Conservation (phyloP, 305 asterid genomes). For the Fraxinus nigra region DNA sequence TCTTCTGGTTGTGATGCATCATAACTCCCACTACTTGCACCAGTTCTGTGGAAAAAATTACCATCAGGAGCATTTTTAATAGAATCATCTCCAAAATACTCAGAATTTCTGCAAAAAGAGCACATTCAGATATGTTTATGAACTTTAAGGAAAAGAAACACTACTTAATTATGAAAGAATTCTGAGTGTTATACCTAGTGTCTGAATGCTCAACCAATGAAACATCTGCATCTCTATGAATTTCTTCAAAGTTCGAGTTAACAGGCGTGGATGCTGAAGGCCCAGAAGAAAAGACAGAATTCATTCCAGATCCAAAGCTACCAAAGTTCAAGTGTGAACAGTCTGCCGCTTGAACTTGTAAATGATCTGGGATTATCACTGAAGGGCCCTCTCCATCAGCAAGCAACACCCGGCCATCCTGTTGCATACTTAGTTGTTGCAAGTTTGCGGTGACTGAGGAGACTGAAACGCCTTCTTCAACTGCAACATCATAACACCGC, state of each 20-base stretch:
- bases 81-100: conserved; percentile 71
- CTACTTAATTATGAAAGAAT: background rate
- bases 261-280: conserved; percentile 49
- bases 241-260: conserved; percentile 50
- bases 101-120: conserved; percentile 56
- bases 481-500: conserved; percentile 42
- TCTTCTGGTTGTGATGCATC: conserved; percentile 70
- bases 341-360: conserved; percentile 75
- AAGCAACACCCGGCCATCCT: conserved; percentile 46
- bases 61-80: conserved; percentile 63
- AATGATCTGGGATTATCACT: conserved; percentile 79
- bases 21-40: conserved; percentile 49
- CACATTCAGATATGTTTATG: conserved; percentile 9
- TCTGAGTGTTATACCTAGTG: conserved; percentile 42
- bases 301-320: conserved; percentile 59
- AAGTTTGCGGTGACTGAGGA: conserved; percentile 62
- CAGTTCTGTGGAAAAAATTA: conserved; percentile 61
- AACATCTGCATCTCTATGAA: conserved; percentile 43
- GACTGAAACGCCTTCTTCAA: conserved; percentile 48
- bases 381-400: conserved; percentile 59
- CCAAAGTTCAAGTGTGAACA: conserved; percentile 93
- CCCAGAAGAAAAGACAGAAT: conserved; percentile 36
- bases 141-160: conserved; percentile 2
- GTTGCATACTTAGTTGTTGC: conserved; percentile 59
- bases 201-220: conserved; percentile 57